A percentile compares a stretch with the other conserved stretches of the same genome.
phyloP scores from a whole-genome alignment of 257 asterid species.

The Solanum chmielewskii region DNA sequence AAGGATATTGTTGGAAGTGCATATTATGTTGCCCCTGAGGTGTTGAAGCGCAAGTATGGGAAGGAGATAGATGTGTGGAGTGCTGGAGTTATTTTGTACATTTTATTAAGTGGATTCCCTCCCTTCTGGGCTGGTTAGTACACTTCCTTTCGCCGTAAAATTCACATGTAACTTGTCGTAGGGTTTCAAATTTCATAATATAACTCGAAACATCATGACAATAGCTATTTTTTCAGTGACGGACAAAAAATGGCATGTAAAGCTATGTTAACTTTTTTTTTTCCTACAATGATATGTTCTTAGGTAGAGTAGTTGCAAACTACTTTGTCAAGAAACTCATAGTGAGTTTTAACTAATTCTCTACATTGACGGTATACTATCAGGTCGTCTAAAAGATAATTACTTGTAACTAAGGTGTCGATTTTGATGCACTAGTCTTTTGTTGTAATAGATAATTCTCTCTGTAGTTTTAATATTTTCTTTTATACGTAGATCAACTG shows the following conservation, averaged over 20 bases:
- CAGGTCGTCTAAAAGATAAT: neutral
- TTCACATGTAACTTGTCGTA: neutral
- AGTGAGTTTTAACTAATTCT: neutral
- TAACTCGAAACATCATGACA: neutral
- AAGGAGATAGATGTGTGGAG: constrained; percentile 36
- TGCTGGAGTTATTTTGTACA: constrained; percentile 35
- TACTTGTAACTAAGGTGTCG: neutral
- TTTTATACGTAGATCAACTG: neutral
- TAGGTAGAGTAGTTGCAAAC: neutral
- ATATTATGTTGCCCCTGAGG: constrained; percentile 34
- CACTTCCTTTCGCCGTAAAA: neutral
- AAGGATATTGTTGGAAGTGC: constrained; percentile 29
- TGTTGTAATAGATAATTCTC: neutral
- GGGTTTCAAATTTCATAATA: neutral
- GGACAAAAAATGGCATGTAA: neutral
- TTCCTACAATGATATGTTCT: neutral
- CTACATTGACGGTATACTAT: neutral
- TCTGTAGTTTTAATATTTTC: neutral
- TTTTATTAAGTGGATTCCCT: constrained; percentile 30
- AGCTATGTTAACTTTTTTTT: neutral
- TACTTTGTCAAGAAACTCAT: neutral
- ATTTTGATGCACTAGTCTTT: neutral
- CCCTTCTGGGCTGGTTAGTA: constrained; percentile 23
- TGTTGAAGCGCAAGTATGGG: constrained; percentile 15
- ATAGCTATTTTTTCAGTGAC: neutral